Base-by-base conservation (phyloP, 768 basidiomycete species). In the Hysterangium stoloniferum region DNA sequence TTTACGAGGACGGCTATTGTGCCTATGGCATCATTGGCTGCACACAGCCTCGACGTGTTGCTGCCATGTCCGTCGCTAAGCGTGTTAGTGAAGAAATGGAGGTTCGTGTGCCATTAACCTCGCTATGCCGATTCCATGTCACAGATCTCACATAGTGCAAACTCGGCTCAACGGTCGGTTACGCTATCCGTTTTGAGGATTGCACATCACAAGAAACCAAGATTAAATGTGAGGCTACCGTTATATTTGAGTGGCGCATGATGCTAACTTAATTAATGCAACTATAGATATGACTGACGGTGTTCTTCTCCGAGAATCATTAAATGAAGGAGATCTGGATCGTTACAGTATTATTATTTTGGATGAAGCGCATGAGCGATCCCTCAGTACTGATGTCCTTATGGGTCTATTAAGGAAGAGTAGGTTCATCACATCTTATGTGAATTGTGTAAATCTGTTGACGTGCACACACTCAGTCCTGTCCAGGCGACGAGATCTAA, bases 1-100 rank as follows among this genome's bases (percentile, higher is more conserved):
- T 99, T 54, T 90, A 97, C 62, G 96, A 99, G 64, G 96, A 99
- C 55, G 96, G 96, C 0, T 99, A 95, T 65, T 89, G 93, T 57
- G 64, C 77, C 4, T 77, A 82, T 67, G 95, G 95, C 15, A 75
- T 98, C 36, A 82, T 99, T 44, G 95, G 95, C 9, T 99, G 96
- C 62, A 99, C 96, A 0, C 96, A 99, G 63, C 96, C 96, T 43
- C 80, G 96, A 58, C 93, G 96, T 70, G 96, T 99, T 25, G 96
- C 96, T 38, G 96, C 96, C 13, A 98, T 99, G 96, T 94, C 90
- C 8, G 96, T 98, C 6, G 96, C 96, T n/a, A 98, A 99, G 71
- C 93, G 96, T 66, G 96, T 99, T 52, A 93, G 91, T 61, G 96
- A 99, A 63, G 96, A 99, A 69, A 98, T 99, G 86, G 90, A 96